Evolutionary conservation across 208 protist genomes (phyloP).

Genomic region (Herpetomonas muscarum): DNA sequence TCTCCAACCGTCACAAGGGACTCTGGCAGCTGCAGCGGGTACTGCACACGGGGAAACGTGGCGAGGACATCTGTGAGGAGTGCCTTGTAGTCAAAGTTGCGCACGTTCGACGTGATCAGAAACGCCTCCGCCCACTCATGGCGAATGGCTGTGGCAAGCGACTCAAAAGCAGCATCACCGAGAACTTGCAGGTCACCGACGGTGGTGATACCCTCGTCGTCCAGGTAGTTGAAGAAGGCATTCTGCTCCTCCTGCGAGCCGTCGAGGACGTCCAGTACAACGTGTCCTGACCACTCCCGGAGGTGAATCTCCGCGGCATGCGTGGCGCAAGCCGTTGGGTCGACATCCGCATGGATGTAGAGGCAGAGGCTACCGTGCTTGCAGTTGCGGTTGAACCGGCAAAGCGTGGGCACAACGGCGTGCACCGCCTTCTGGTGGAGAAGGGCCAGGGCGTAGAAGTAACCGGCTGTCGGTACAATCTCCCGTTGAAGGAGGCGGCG

Average conservation of each 20-base stretch:
- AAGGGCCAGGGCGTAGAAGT: slow-evolving; percentile 69
- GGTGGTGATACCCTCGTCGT: slow-evolving; percentile 41
- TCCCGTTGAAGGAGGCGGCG: slow-evolving; percentile 25
- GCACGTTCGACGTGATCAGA: slow-evolving; percentile 46
- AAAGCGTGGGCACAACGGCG: slow-evolving; percentile 69
- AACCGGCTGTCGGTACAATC: slow-evolving; percentile 67
- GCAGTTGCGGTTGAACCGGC: slow-evolving; percentile 66
- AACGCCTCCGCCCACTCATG: slow-evolving; percentile 42
- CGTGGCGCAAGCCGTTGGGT: slow-evolving; percentile 2
- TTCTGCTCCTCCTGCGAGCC: slow-evolving; percentile 9
- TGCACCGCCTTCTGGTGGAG: slow-evolving; percentile 41
- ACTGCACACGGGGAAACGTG: slow-evolving; percentile 56
- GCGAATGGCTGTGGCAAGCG: slow-evolving; percentile 35
- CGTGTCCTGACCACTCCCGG: slow-evolving; percentile 13
- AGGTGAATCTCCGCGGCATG: slow-evolving; percentile 30
- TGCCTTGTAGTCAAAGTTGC: slow-evolving; percentile 54
- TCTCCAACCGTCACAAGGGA: slow-evolving; percentile 46
- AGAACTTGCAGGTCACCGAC: slow-evolving; percentile 83
- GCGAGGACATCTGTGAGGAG: slow-evolving; percentile 41
- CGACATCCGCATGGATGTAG: slow-evolving; percentile 68
- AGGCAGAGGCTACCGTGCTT: slow-evolving; percentile 60
- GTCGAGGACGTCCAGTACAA: slow-evolving; percentile 11
- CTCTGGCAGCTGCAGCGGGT: slow-evolving; percentile 26
- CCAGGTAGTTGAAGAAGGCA: slow-evolving; percentile 53
- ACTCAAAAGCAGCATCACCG: slow-evolving; percentile 64